A percentile compares a stretch with the other conserved stretches of the same genome.
Conservation (phyloP, 2,329 filamentous ascomycete genomes). For the Thelonectria rubi region DNA sequence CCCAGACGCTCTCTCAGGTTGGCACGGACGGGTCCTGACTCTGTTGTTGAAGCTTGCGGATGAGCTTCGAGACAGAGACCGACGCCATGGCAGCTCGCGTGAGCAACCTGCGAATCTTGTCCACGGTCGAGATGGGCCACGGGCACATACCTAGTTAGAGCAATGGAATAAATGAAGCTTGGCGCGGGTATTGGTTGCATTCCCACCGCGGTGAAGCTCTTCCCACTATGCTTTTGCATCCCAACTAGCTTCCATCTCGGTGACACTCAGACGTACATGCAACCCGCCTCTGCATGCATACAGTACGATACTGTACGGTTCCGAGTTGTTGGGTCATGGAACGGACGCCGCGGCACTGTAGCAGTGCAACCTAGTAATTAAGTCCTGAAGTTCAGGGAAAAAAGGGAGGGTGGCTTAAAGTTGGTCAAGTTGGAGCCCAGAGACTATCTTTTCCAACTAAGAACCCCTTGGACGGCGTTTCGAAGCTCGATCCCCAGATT, state of each 20-base stretch:
- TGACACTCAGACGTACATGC: conserved; percentile 2
- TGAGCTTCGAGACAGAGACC: too few relatives aligned
- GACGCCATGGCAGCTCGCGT: conserved; percentile 26
- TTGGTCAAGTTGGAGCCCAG: background rate
- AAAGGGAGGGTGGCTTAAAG: conserved; percentile 12
- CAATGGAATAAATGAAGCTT: conserved; percentile 19
- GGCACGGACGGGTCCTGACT: conserved; percentile 26
- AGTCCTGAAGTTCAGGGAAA: conserved; percentile 20
- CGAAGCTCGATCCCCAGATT: conserved; percentile 6
- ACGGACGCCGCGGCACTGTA: background rate
- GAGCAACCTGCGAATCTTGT: conserved; percentile 22
- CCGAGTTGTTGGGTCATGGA: conserved; percentile 25
- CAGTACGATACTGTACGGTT: conserved; percentile 24
- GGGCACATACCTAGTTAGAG: too few relatives aligned
- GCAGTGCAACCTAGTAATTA: conserved; percentile 14
- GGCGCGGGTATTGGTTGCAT: conserved; percentile 1
- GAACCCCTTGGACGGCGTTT: too few relatives aligned
- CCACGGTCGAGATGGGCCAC: too few relatives aligned
- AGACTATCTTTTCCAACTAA: too few relatives aligned
- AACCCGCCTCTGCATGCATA: conserved; percentile 10
- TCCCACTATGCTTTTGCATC: background rate
- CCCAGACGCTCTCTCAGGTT: conserved; percentile 1
- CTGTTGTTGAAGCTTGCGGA: too few relatives aligned
- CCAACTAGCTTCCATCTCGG: conserved; percentile 2
- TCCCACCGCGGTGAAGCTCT: conserved; percentile 31